A percentile compares a stretch with the other conserved stretches of the same genome.
Conservation (phyloP, 768 basidiomycete species). For the Podaxis sp. region DNA sequence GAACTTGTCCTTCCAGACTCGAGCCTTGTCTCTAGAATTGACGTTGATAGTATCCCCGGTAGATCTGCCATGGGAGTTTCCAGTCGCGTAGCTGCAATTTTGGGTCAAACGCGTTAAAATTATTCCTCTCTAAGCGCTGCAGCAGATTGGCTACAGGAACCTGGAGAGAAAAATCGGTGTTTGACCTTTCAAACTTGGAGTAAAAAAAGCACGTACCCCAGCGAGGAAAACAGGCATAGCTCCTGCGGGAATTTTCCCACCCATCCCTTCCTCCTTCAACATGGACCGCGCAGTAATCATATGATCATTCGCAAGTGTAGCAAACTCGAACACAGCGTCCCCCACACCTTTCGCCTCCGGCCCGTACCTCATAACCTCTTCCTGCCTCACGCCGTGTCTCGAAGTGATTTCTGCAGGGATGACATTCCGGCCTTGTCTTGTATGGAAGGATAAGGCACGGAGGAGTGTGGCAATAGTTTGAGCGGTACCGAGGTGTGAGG, state of each 20-base stretch:
- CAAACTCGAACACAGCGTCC: constrained; percentile 82
- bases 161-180: constrained; percentile 31
- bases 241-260: constrained; percentile 45
- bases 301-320: constrained; percentile 77
- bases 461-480: constrained; percentile 69
- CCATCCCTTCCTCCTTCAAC: constrained; percentile 47
- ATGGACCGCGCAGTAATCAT: constrained; percentile 68
- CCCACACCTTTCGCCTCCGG: constrained; percentile 54
- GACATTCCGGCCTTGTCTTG: constrained; percentile 62
- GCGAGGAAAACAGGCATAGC: constrained; percentile 71
- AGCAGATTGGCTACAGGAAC: constrained; percentile 67
- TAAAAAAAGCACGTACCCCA: constrained; percentile 49
- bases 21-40: constrained; percentile 25
- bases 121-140: constrained; percentile 55
- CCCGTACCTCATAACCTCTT: constrained; percentile 67
- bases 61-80: constrained; percentile 72
- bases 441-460: constrained; percentile 75
- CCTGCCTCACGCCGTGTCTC: constrained; percentile 71
- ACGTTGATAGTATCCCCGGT: constrained; percentile 37
- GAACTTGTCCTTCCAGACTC: neutral
- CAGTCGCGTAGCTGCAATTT: constrained; percentile 65
- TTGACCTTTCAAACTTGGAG: constrained; percentile 14
- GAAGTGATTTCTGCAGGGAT: constrained; percentile 83
- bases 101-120: constrained; percentile 71
- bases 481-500: constrained; percentile 76